phyloP scores from a whole-genome alignment of 2,329 filamentous ascomycete species.

The Emmonsiellopsis sp. region DNA sequence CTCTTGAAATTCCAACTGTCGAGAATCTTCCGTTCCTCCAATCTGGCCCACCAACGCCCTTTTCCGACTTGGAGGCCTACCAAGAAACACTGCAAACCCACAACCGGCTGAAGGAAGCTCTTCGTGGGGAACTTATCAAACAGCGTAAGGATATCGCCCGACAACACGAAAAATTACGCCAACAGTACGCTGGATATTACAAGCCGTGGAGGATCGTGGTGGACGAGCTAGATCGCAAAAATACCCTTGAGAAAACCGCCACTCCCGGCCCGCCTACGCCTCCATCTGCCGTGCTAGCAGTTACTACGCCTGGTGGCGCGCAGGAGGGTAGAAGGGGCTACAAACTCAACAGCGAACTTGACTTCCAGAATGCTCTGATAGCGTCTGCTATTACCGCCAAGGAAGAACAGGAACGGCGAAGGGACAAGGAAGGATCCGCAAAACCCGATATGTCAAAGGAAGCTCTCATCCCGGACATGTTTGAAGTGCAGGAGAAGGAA shows the following conservation, averaged over 20 bases:
- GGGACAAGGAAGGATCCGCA: conserved; percentile 34
- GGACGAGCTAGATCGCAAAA: conserved; percentile 32
- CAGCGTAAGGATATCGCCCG: conserved; percentile 27
- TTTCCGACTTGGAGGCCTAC: conserved; percentile 35
- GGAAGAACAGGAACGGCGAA: conserved; percentile 37
- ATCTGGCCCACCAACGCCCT: conserved; percentile 31
- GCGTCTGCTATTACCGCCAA: conserved; percentile 39
- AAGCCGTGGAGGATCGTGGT: conserved; percentile 37
- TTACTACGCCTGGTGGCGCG: conserved; percentile 12
- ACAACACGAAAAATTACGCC: conserved; percentile 31
- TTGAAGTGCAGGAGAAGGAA: conserved; percentile 30
- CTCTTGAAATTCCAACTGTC: conserved; percentile 25
- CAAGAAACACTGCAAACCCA: conserved; percentile 32
- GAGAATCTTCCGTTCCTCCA: conserved; percentile 38
- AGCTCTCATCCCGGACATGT: conserved; percentile 40
- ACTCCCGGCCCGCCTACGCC: conserved; percentile 28
- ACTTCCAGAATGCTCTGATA: conserved; percentile 39
- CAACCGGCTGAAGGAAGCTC: conserved; percentile 28
- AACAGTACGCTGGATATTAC: conserved; percentile 33
- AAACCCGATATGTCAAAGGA: conserved; percentile 36
- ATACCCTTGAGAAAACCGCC: conserved; percentile 25
- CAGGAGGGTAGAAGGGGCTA: conserved; percentile 33
- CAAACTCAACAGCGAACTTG: conserved; percentile 40
- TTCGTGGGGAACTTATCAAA: conserved; percentile 29
- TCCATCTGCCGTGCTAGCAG: conserved; percentile 8